These are phyloP conservation scores for Colletotrichum sp. DNA, from an alignment of 2,329 filamentous ascomycete genomes.

Conservation along the genomic window DNA sequence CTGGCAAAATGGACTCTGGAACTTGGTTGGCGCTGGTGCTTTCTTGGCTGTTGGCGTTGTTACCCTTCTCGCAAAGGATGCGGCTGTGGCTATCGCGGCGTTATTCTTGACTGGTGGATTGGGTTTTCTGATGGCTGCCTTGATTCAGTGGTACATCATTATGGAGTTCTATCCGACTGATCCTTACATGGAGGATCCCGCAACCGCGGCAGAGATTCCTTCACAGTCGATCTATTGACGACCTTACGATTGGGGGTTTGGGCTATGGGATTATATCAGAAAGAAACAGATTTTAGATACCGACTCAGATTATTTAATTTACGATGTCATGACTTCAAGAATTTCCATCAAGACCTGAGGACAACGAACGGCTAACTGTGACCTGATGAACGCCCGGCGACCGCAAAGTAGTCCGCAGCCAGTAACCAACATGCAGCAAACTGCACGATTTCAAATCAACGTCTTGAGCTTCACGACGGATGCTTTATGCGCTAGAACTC, in stretches of 20 bases:
- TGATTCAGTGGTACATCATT: slow-evolving; percentile 19
- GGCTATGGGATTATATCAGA: background rate
- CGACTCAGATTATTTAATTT: slow-evolving; percentile 14
- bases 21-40: slow-evolving; percentile 6
- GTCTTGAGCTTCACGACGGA: background rate
- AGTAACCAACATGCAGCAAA: no score
- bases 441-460: background rate
- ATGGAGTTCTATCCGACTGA: slow-evolving; percentile 15
- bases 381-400: accelerated
- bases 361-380: background rate
- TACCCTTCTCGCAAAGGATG: background rate
- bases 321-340: background rate
- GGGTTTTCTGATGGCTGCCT: slow-evolving; percentile 1
- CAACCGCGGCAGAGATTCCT: background rate
- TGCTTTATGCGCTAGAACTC: background rate
- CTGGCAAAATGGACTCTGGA: slow-evolving; percentile 18
- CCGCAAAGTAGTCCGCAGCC: background rate
- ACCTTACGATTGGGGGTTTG: background rate
- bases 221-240: slow-evolving; percentile 15
- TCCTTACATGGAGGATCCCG: slow-evolving; percentile 1
- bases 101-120: slow-evolving; percentile 4
- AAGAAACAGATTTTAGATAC: background rate
- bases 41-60: slow-evolving; percentile 11
- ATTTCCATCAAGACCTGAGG: accelerated
- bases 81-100: background rate